Evolutionary conservation across 139 green algal genomes (phyloP).

Genomic region (Microglena sp.): DNA sequence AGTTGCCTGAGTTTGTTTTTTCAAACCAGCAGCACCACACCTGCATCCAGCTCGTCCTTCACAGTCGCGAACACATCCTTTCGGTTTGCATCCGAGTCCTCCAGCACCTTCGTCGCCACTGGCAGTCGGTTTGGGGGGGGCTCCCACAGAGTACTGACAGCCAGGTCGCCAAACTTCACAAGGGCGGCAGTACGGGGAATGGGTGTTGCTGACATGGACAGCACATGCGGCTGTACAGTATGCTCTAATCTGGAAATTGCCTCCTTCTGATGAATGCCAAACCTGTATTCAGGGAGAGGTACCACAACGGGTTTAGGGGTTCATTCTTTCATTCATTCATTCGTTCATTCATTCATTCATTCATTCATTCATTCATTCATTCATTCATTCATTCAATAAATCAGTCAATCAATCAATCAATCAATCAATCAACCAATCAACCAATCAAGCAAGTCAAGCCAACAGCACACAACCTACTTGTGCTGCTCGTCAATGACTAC

Average conservation of each 20-base stretch:
- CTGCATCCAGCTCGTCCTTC: constrained; percentile 39
- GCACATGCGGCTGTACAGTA: constrained; percentile 65
- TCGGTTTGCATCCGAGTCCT: constrained; percentile 18
- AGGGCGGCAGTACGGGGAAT: constrained; percentile 90
- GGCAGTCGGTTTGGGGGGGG: constrained; percentile 56
- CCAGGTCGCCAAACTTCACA: constrained; percentile 24
- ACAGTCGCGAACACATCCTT: constrained; percentile 41
- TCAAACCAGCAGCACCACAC: no score
- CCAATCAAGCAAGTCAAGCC: background rate
- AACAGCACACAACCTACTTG: constrained; percentile 38
- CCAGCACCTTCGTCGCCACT: constrained; percentile 36
- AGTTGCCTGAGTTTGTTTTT: no score
- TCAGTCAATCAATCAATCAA: no score
- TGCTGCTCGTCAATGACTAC: constrained; percentile 94
- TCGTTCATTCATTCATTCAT: no score
- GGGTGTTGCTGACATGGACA: constrained; percentile 92
- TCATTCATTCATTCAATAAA: no score
- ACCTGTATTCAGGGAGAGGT: constrained; percentile 43
- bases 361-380: no score
- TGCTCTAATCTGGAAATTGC: constrained; percentile 32
- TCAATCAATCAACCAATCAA: background rate
- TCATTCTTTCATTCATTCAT: no score
- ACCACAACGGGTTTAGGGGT: no score
- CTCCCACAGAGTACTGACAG: constrained; percentile 48
- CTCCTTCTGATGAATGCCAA: constrained; percentile 78